phyloP scores from a whole-genome alignment of 805 yeast genomes.

The Metschnikowia santaceciliae region DNA sequence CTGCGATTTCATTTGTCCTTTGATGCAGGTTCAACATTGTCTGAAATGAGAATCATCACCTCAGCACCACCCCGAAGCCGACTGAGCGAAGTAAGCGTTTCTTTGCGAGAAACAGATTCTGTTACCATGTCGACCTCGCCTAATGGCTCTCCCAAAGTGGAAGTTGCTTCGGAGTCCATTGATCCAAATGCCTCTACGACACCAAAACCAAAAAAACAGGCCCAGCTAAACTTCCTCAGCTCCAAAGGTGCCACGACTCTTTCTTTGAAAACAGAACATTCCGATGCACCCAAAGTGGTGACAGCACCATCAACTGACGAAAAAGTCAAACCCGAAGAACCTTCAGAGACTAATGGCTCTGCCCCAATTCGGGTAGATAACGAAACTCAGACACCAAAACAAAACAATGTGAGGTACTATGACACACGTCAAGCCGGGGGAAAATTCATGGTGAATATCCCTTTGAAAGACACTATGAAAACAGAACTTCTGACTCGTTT shows the following conservation, averaged over 20 bases:
- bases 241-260: constrained; percentile 4
- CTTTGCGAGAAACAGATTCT: neutral
- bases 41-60: constrained; percentile 2
- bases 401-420: neutral
- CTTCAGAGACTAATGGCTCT: neutral
- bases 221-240: constrained; percentile 11
- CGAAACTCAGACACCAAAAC: neutral
- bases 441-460: constrained; percentile 1
- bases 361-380: neutral
- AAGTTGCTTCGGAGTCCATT: neutral
- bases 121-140: neutral
- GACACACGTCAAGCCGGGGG: neutral
- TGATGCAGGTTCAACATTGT: constrained; percentile 4
- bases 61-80: neutral
- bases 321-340: neutral
- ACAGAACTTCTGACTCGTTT: neutral
- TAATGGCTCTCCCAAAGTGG: neutral
- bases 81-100: neutral
- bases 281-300: neutral
- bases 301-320: neutral
- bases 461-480: neutral
- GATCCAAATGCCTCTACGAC: neutral
- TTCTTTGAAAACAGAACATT: neutral
- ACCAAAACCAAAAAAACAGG: constrained; percentile 15
- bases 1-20: neutral